These are phyloP conservation scores for Boletus rufocinnamomeus DNA, from an alignment of 768 basidiomycete genomes.

Conservation along the genomic window DNA sequence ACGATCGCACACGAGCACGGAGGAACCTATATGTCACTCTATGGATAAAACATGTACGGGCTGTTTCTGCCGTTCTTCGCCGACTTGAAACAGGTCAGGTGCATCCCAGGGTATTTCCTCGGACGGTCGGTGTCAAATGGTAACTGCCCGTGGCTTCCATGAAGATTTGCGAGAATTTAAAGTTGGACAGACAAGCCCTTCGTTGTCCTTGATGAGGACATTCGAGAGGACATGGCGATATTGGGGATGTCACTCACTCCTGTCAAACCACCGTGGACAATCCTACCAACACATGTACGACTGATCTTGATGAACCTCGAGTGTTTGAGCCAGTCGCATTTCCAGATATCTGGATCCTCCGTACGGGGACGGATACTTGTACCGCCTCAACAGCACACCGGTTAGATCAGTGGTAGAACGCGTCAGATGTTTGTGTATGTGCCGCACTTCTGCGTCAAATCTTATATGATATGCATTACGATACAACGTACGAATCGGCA, in stretches of 20 bases:
- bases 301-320: conserved; percentile 22
- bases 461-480: no score
- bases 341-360: conserved; percentile 31
- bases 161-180: conserved; percentile 37
- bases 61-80: conserved; percentile 28
- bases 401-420: conserved; percentile 16
- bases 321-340: conserved; percentile 25
- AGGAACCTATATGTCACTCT: conserved; percentile 45
- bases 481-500: neutral
- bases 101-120: conserved; percentile 53
- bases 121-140: conserved; percentile 36
- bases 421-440: no score
- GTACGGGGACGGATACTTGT: conserved; percentile 26
- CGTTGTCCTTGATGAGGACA: conserved; percentile 36
- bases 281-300: neutral
- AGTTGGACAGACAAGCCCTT: conserved; percentile 38
- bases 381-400: conserved; percentile 10
- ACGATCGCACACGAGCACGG: neutral
- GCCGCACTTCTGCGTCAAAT: no score
- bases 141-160: conserved; percentile 11
- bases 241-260: conserved; percentile 32
- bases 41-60: conserved; percentile 7
- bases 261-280: conserved; percentile 50
- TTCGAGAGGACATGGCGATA: conserved; percentile 20
- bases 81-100: conserved; percentile 38